These are phyloP conservation scores for Ephemerocybe angulata DNA, from an alignment of 768 basidiomycete species.

Conservation along the genomic window DNA sequence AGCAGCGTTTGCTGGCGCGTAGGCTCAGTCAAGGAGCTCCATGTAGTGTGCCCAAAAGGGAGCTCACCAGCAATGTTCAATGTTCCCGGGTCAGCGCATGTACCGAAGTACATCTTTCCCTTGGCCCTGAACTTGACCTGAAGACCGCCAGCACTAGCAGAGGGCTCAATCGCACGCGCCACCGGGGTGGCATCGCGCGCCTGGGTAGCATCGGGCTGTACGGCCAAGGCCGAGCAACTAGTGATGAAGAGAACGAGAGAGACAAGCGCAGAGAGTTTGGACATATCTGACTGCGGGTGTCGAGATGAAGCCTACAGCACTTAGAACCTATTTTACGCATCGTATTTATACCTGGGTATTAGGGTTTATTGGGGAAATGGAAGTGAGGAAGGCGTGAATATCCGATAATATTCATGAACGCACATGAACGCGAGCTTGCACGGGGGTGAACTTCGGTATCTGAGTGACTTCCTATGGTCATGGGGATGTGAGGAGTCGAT, in stretches of 20 bases:
- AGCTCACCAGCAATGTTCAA: slow-evolving; percentile 23
- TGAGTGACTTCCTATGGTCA: too few species aligned
- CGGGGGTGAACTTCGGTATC: not conserved
- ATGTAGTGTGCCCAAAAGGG: not conserved
- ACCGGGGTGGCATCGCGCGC: slow-evolving; percentile 1
- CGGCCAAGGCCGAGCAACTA: slow-evolving; percentile 2
- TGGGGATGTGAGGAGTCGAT: too few species aligned
- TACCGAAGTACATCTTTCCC: slow-evolving; percentile 32
- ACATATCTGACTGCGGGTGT: slow-evolving; percentile 14
- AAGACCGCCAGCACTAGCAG: slow-evolving; percentile 16
- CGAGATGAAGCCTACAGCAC: not conserved
- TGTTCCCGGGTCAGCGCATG: slow-evolving; percentile 24
- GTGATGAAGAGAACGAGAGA: slow-evolving; percentile 19
- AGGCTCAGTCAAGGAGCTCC: not conserved
- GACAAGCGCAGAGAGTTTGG: slow-evolving; percentile 21
- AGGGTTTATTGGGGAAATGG: not conserved
- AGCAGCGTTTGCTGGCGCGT: slow-evolving; percentile 25
- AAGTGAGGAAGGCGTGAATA: not conserved
- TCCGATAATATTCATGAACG: not conserved
- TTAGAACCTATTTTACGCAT: not conserved
- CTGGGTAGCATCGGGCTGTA: not conserved
- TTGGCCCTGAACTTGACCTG: slow-evolving; percentile 24
- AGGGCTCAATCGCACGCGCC: not conserved
- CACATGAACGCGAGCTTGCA: too few species aligned
- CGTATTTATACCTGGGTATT: not conserved